Conservation (phyloP, 78 protist species). For the Dictyostelium brefeldianum region DNA sequence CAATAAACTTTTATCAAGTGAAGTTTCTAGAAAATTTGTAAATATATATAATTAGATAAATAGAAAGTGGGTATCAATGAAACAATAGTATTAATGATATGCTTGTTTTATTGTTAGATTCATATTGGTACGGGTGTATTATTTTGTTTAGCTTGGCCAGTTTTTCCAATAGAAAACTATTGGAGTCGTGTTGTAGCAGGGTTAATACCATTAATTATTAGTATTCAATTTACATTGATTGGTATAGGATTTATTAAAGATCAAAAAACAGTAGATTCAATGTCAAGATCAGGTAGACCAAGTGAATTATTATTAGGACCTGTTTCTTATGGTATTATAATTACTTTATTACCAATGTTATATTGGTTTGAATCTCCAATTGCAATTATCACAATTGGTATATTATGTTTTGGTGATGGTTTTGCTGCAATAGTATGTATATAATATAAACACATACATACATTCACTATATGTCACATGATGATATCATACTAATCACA, state of each 20-base stretch:
- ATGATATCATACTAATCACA: neutral
- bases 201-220: conserved; percentile 29
- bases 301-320: conserved; percentile 75
- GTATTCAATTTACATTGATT: conserved; percentile 55
- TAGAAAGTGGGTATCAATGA: too few relatives aligned
- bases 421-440: conserved; percentile 62
- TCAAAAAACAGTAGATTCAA: conserved; percentile 51
- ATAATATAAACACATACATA: neutral
- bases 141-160: conserved; percentile 15
- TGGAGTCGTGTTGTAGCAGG: neutral
- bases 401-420: conserved; percentile 80
- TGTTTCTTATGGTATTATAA: conserved; percentile 55
- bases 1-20: neutral
- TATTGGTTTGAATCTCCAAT: conserved; percentile 75
- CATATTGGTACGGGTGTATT: conserved; percentile 67
- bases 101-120: conserved; percentile 10
- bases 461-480: too few relatives aligned
- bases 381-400: conserved; percentile 31
- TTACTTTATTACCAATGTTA: conserved; percentile 5
- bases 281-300: conserved; percentile 71
- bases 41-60: neutral
- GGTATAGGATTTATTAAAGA: conserved; percentile 72
- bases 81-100: too few relatives aligned
- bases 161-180: conserved; percentile 3
- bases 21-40: conserved; percentile 20